Base-by-base conservation (phyloP, 192 early-diverging fungal species). In the Radiomyces spectabilis region DNA sequence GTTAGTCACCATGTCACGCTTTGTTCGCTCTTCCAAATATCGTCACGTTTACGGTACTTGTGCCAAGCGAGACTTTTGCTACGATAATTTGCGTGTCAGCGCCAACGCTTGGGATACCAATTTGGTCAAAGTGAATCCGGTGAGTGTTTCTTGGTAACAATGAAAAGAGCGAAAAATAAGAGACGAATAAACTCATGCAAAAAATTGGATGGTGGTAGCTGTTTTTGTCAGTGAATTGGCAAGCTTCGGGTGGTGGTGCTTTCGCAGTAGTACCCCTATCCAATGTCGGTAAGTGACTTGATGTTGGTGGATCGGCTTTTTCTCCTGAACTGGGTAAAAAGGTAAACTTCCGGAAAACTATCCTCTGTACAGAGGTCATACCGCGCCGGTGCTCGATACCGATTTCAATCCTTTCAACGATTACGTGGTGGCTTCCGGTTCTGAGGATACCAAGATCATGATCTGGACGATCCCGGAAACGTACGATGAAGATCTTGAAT, bases 371-470 rank as follows among this genome's bases (percentile, higher is more conserved):
- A 83, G 85, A 54, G 95, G 91, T 25, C 97, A 99, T 61, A 84
- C 87, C 8, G 94, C 84, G 5, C 84, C 97, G 15, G 97, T 99
- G 18, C 76, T 99, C 47, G 97, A 99, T 70, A 99, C 95, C 16
- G 91, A 91, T 61, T 99, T 97, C 57, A 89, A 94, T 63, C 95
- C 93, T 24, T 99, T 97, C 75, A 97, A 98, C 56, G 97, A 99
- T 68, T 81, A 95, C 71, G 74, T 99, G 47, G 80, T 99, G 60
- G 97, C 97, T 21, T 88, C 86, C 8, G 81, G 74, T 42, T 73
- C 83, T n/a, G 88, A 93, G 61, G 89, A 86, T 66, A 81, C 76
- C 66, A 83, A 93, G 71, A 88, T 90, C 31, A 94, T 97, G 92
- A 79, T 98, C 38, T 99, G 95, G 93, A 82, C 70, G 10, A 91